A percentile compares a stretch with the other conserved stretches of the same genome.
phyloP scores from a whole-genome alignment of 257 asterid genomes.

The Penstemon eatonii region DNA sequence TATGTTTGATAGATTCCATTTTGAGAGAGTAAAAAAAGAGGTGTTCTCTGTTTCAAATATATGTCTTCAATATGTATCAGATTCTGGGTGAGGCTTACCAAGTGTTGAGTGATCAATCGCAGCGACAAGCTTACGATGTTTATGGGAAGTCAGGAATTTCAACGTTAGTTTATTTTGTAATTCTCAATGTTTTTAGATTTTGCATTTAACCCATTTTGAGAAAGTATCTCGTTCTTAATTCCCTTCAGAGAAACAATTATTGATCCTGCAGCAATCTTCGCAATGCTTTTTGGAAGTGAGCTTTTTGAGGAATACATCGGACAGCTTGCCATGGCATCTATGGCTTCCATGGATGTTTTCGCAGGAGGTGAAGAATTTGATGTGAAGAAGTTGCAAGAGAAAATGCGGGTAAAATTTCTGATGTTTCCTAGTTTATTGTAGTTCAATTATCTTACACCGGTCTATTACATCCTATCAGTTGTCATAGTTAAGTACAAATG shows the following conservation, averaged over 20 bases:
- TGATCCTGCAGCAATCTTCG: slow-evolving; percentile 98
- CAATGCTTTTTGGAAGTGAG: slow-evolving; percentile 99
- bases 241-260: slow-evolving; percentile 84
- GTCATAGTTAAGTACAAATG: not conserved
- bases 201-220: slow-evolving; percentile 10
- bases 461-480: slow-evolving; percentile 3
- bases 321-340: slow-evolving; percentile 99
- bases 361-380: slow-evolving; percentile 87
- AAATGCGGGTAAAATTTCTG: slow-evolving; percentile 74
- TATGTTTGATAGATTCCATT: slow-evolving; percentile 10
- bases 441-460: slow-evolving; percentile 18
- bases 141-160: slow-evolving; percentile 96
- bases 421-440: not conserved
- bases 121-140: slow-evolving; percentile 88
- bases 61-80: slow-evolving; percentile 42
- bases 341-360: slow-evolving; percentile 81
- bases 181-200: slow-evolving; percentile 17
- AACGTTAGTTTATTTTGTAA: slow-evolving; percentile 48
- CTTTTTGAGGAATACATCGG: slow-evolving; percentile 99
- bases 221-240: slow-evolving; percentile 23
- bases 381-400: slow-evolving; percentile 81
- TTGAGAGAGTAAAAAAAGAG: slow-evolving; percentile 20
- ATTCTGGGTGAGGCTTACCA: slow-evolving; percentile 99
- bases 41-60: slow-evolving; percentile 28
- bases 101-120: slow-evolving; percentile 89